Base-by-base conservation (phyloP, 225 moss, liverwort and hornwort species). In the Sphagnum contortum region DNA sequence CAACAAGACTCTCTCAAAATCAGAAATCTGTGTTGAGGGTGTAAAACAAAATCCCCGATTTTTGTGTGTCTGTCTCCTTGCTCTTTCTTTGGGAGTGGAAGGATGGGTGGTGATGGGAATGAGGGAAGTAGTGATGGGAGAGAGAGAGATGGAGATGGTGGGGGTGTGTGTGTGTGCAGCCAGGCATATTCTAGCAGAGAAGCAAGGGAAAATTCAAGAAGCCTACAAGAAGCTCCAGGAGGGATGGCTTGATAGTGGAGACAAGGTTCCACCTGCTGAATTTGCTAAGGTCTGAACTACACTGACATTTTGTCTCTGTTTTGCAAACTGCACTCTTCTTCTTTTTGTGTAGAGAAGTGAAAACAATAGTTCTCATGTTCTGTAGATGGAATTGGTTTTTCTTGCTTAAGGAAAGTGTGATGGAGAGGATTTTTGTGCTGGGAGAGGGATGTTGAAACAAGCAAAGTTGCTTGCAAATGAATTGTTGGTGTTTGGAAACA, bases 221-320 rank as follows among this genome's bases (percentile, higher is more conserved):
- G 98, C 91, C 47, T 91, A 93, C 81, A 98, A 98, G 83, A 93
- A 89, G 70, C 83, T 98, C 61, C 88, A 93, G 75, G 98, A 93
- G 3, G 98, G 98, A n/a, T 98, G 98, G 98, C 79, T 98, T 48
- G 76, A 84, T 72, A 98, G 89, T 65, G 98, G 98, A 48, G 98
- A 98, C 73, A 98, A 98, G 72, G 93, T 98, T 67, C 98, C 98
- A 14, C 85, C 98, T 4, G 98, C 90, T 12, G 98, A 98, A 74
- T 98, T 98, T 53, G 90, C 98, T 55, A 98, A 98, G 92, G 96
- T 96, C 69, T 56, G 56, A 13, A 56, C 53, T 56, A 67, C 13
- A 46, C 12, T 12, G 52, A 66, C 72, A 67, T 29, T 29, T 29
- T 29, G 29, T 29, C 29, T 29, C 29, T 29, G 29, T 29, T 29